Base-by-base conservation (phyloP, 2,329 filamentous ascomycete species). In the Botrytis tulipae region DNA sequence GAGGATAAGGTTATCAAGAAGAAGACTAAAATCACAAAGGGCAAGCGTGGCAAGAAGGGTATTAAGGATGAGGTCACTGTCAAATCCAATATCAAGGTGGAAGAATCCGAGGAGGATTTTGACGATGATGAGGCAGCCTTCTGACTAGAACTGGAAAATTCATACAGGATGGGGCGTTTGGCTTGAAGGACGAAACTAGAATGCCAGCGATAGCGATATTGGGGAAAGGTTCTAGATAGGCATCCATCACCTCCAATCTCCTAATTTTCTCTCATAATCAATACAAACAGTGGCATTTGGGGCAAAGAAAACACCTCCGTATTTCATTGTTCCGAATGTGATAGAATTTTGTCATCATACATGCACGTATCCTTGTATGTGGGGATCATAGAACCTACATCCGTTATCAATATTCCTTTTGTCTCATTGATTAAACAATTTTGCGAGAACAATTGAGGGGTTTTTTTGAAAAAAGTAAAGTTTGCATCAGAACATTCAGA, bases 201-300 rank as follows among this genome's bases (percentile, higher is more conserved):
- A 57, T 57, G 2, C 8, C 6, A 32, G n/a, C n/a, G 6, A 57
- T 57, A 29, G 51, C n/a, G 7, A 57, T 4, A 7, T 29, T 57
- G 14, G 51, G n/a, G 25, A 9, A 57, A 29, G 80, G 67, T 0
- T 78, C 76, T 67, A 84, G 82, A 46, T 83, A 83, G 8, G 78
- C 76, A 62, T 14, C 18, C 76, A 62, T 14, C 18, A 68, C 29
- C 25, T 42, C 10, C 5, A 32, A 54, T 10, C 4, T 32, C 40
- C 18, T 29, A 5, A 7, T 9, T 29, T 16, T 16, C 5, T 25
- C 16, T 68, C n/a, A 32, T 68, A 22, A 25, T 22, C 35, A 57
- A 68, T 42, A 42, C 6, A 68, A 22, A 40, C 14, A 3, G 1
- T 29, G 9, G 35, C 5, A 20, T 32, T 54, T 32, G 25, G 18